Evolutionary conservation across 805 yeast species (phyloP), one percentile per base, ranked within the genome.

Genomic region (Groenewaldozyma tartarivorans): DNA sequence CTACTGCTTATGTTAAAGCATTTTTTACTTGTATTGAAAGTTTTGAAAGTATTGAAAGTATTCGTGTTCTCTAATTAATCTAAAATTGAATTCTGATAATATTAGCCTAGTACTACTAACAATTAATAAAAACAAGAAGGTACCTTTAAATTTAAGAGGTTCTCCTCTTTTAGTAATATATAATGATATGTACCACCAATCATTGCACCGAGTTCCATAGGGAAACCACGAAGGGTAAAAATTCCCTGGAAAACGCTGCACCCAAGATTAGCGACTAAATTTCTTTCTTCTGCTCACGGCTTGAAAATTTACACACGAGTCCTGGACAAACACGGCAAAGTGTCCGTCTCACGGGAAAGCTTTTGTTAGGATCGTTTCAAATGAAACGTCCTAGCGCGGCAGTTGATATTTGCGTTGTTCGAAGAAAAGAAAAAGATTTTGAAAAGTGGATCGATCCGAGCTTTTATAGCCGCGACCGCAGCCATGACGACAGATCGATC

Each of bases 141-240:
- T n/a, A n/a, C n/a, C n/a, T n/a, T n/a, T n/a, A n/a, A n/a, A n/a
- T n/a, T n/a, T n/a, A n/a, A n/a, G n/a, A n/a, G n/a, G n/a, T n/a
- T n/a, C n/a, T n/a, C n/a, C n/a, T n/a, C n/a, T n/a, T n/a, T n/a
- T n/a, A n/a, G n/a, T n/a, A n/a, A n/a, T n/a, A n/a, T n/a, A n/a
- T n/a, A n/a, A n/a, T n/a, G n/a, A n/a, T 19, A 4, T 62, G 66
- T 63, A 52, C 62, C 53, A 70, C 62, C 61, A 66, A 71, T 74
- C 79, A 66, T 74, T 74, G 79, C 79, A 74, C 68, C 76, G 58
- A 48, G 55, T 69, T 74, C 65, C 79, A 74, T 69, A n/a, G 63
- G 75, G 76, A 74, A 73, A 63, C 68, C 78, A 71, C 78, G 76
- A 74, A 74, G 78, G 78, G 66, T 63, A 54, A 54, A 53, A 51